Base-by-base conservation (phyloP, 441 rosid genomes). In the Arabidopsis lyrata region DNA sequence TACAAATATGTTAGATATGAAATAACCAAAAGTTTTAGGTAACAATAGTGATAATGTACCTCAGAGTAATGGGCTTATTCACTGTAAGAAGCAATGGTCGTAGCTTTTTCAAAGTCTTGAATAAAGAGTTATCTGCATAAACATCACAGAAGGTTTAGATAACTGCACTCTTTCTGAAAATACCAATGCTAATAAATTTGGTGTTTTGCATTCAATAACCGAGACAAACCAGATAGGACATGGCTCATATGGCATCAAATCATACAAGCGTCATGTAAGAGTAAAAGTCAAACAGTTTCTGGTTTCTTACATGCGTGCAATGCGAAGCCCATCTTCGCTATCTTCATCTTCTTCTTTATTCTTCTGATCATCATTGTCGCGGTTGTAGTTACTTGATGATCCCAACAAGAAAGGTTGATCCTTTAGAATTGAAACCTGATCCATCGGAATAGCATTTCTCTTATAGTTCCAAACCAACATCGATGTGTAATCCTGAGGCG, bases 381-480 rank as follows among this genome's bases (percentile, higher is more conserved):
- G 66, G 67, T 73, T 76, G 58, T 73, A 83, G 38, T 60, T 48
- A 76, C 76, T 77, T 47, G 87, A 69, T 35, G 79, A 70, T 63
- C 76, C 80, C 77, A 83, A 72, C 52, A 83, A 74, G 69, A 77
- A 73, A 42, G 77, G 85, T 60, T 77, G 79, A 66, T 83, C 84
- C 66, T 73, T 83, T 38, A 84, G 41, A 73, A 86, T 77, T 62
- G 94, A 86, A 68, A 84, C 82, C 78, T 85, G 95, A 78, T 88
- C 95, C 83, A 87, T 84, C 3, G 64, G 81, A 55, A 89, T 83
- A n/a, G 89, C 86, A 47, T 92, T 95, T 80, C 96, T 83, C 74
- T 92, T 95, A 78, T 92, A 95, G 86, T 90, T 92, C 99, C 98
- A 95, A 50, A 95, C 98, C 72, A 95, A 90, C 98, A 95, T 92